Evolutionary conservation across 495 filamentous ascomycete genomes (phyloP), one percentile per base, ranked within the genome.

Genomic region (Penicillium atrosanguineum): DNA sequence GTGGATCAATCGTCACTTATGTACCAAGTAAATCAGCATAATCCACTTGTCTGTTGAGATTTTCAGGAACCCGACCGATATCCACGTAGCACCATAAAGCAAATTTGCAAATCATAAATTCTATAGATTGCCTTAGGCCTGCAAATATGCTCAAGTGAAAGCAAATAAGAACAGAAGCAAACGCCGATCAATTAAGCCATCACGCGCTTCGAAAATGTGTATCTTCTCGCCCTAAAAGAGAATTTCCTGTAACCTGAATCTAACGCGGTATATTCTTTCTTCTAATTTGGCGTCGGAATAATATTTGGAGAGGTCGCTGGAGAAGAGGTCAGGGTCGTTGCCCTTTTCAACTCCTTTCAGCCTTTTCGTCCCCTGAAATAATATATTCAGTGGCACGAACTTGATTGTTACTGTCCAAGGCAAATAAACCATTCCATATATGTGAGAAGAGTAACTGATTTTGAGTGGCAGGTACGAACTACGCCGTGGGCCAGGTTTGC

Each of bases 221-320:
- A 94, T 86, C 67, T 91, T 91, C 62, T 95, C 90, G 56, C 94
- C 91, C 60, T 91, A 92, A 69, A 91, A 95, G 57, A 91, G 70
- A 60, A 95, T 95, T 77, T 95, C 88, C 56, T 89, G 79, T 56
- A 96, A 67, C 49, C 84, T 75, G 19, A 96, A 79, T 41, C 77
- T 79, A 41, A 81, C 72, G 20, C 73, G 75, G 50, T 75, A 78
- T 49, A 56, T 53, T 63, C 45, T 65, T n/a, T 85, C 82, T n/a
- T 84, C 79, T 7, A 75, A 75, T 12, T 77, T 77, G 0, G 74
- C 74, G 7, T 78, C 75, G 9, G 81, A 79, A 6, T 80, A 78
- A 38, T 85, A 6, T 5, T 31, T 85, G 5, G 69, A 69, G 14
- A 66, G 67, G n/a, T 69, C 69, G 20, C 80, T 77, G 9, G 63